Conservation (phyloP, 2,329 filamentous ascomycete species). For the Ambrosiella beaveri region DNA sequence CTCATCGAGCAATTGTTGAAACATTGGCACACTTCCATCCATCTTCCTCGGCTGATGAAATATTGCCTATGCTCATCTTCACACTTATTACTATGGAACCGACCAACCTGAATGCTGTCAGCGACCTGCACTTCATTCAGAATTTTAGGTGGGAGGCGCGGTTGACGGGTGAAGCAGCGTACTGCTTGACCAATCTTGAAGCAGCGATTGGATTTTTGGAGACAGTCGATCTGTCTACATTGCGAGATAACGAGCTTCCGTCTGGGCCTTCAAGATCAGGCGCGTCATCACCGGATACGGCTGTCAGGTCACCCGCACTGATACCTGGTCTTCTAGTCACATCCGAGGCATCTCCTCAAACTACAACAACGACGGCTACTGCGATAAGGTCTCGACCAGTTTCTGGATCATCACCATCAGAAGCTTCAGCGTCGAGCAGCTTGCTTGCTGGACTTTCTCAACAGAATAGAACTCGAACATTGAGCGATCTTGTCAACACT, state of each 20-base stretch:
- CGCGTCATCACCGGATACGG: constrained; percentile 33
- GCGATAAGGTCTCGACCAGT: background rate
- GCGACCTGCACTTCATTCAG: constrained; percentile 89
- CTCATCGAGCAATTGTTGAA: constrained; percentile 90
- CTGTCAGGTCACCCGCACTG: constrained; percentile 29
- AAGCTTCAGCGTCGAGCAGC: background rate
- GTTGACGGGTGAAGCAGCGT: constrained; percentile 83
- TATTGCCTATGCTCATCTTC: constrained; percentile 92
- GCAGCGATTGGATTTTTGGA: constrained; percentile 88
- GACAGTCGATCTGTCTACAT: constrained; percentile 80
- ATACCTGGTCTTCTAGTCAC: constrained; percentile 26
- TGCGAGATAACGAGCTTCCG: constrained; percentile 62
- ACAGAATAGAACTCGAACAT: constrained; percentile 41
- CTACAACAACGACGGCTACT: background rate
- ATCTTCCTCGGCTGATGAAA: constrained; percentile 88
- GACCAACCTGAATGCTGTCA: constrained; percentile 73
- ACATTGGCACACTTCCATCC: constrained; percentile 51
- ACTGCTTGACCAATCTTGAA: constrained; percentile 90
- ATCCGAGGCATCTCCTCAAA: constrained; percentile 12
- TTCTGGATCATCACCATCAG: background rate
- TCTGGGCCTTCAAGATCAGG: constrained; percentile 41
- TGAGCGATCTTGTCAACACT: constrained; percentile 75
- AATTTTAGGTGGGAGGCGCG: constrained; percentile 73
- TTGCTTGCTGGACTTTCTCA: constrained; percentile 13
- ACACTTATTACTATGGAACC: constrained; percentile 81